Evolutionary conservation across 73 alveolate species (phyloP).

Genomic region (Tetrahymena thermophila): DNA sequence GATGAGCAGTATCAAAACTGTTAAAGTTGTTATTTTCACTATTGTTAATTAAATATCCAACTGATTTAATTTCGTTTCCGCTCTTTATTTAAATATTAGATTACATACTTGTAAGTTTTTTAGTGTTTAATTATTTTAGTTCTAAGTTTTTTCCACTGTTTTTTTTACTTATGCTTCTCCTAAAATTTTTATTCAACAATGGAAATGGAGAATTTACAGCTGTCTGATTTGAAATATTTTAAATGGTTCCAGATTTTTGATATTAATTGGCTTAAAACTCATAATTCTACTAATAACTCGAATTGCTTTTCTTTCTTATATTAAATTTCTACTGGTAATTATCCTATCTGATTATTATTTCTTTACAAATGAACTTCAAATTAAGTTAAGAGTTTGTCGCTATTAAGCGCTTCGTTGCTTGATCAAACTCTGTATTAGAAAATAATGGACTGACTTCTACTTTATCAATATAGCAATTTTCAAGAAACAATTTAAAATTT

Average conservation of each 20-base stretch:
- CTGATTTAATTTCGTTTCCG: background rate
- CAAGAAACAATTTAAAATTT: background rate
- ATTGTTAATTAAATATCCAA: background rate
- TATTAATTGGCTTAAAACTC: background rate
- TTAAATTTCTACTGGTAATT: background rate
- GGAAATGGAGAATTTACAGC: background rate
- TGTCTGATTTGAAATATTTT: background rate
- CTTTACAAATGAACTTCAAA: background rate
- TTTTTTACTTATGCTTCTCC: background rate
- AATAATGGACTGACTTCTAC: background rate
- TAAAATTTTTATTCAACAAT: background rate
- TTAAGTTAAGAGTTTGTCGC: background rate
- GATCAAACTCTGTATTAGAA: background rate
- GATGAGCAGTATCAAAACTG: background rate
- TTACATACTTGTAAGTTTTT: background rate
- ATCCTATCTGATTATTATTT: background rate
- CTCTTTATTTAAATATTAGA: background rate
- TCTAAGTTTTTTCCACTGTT: background rate
- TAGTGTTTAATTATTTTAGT: background rate
- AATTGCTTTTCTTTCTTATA: background rate
- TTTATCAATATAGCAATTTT: background rate
- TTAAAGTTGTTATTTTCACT: background rate
- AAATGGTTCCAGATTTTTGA: background rate
- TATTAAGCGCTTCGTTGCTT: background rate
- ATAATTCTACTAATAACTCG: background rate